Evolutionary conservation across 805 yeast species (phyloP).

Genomic region (Candida maris): DNA sequence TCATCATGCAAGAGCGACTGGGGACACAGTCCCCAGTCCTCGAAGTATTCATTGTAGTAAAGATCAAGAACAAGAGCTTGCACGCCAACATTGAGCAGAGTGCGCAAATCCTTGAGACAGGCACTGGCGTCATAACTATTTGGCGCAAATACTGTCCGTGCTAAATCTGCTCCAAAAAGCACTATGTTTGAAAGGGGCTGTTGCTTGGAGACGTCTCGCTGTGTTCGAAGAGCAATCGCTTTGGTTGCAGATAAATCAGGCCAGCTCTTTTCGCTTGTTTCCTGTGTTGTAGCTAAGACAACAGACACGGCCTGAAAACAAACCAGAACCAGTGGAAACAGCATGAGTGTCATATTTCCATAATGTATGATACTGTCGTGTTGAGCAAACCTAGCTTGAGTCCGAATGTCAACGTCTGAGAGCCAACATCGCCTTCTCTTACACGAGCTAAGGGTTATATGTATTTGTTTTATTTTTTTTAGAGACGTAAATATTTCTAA

Average conservation of each 20-base stretch:
- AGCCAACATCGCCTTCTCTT: too few relatives aligned
- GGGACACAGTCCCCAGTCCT: constrained; percentile 58
- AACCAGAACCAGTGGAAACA: background rate
- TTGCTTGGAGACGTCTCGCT: constrained; percentile 44
- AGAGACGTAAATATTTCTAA: too few relatives aligned
- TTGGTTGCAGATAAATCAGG: constrained; percentile 29
- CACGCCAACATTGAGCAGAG: constrained; percentile 42
- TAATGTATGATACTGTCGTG: too few relatives aligned
- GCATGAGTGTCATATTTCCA: background rate
- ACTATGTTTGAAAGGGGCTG: constrained; percentile 38
- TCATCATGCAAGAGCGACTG: constrained; percentile 33
- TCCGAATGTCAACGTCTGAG: too few relatives aligned
- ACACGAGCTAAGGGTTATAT: too few relatives aligned
- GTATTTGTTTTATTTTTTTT: too few relatives aligned
- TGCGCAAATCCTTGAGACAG: constrained; percentile 24
- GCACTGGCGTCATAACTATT: constrained; percentile 33
- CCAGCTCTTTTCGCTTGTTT: constrained; percentile 22
- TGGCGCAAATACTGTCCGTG: constrained; percentile 29
- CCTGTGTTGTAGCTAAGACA: background rate
- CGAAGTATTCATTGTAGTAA: constrained; percentile 47
- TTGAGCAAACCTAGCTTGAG: too few relatives aligned
- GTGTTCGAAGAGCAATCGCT: constrained; percentile 39
- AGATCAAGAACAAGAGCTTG: constrained; percentile 49
- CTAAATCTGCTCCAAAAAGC: constrained; percentile 37
- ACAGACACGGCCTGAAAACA: background rate